Base-by-base conservation (phyloP, 345 rosid genomes). In the Noccaea caerulescens region DNA sequence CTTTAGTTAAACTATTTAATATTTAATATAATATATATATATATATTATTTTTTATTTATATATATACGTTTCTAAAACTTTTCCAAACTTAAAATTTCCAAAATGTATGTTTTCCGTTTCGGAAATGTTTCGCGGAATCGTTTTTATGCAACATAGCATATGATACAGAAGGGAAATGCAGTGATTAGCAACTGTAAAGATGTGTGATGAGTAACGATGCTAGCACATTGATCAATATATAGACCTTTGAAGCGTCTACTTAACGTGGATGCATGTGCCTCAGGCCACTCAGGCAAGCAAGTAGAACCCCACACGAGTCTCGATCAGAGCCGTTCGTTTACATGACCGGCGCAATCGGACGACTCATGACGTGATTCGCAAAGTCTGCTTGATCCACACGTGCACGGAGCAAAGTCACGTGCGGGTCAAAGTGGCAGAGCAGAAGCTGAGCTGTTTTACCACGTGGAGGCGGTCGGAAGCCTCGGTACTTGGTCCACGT, bases 401-500 rank as follows among this genome's bases (percentile, higher is more conserved):
- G 73, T 75, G 78, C 69, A 68, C 9, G 42, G 10, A 36, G 50
- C 55, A 52, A 75, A 60, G 69, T 75, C 73, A 75, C 69, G 78
- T 75, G 73, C 78, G 73, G 73, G 69, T 75, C 69, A 68, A 75
- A 68, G 25, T 68, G 57, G 60, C 55, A 75, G 69, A 44, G 68
- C 73, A 67, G 68, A 68, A 43, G 34, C 68, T 68, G 68, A 67
- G 73, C 69, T 74, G 69, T 68, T 44, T 16, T 12, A 60, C 68
- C 73, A 68, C 78, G 78, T 75, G 69, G 63, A 59, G 5, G 41
- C 34, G 27, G 78, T 74, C 78, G 68, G 78, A 68, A 43, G 73
- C 78, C 60, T 74, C 73, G 78, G 78, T 74, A 74, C 78, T 74
- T 74, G 78, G 5, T 53, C 73, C 68, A 67, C 73, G 63, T 74